A percentile compares a stretch with the other conserved stretches of the same genome.
Evolutionary conservation across 73 alveolate species (phyloP).

Genomic region (Paramecium caudatum): DNA sequence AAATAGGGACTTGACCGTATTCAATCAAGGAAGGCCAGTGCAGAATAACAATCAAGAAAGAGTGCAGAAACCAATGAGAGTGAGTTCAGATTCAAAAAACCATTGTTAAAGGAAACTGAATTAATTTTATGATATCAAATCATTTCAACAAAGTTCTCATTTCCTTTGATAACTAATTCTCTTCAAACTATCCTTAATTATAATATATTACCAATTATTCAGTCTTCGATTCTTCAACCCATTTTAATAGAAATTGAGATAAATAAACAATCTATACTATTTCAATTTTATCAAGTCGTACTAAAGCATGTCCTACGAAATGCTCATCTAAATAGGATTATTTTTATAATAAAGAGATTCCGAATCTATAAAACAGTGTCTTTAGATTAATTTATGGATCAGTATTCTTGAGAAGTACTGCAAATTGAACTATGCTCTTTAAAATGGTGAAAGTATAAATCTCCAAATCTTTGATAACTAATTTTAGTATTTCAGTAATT

Average conservation of each 20-base stretch:
- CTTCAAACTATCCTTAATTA: conserved; percentile 14
- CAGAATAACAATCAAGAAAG: neutral
- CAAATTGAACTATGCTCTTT: neutral
- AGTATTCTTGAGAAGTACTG: neutral
- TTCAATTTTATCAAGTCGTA: neutral
- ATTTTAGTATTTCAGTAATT: neutral
- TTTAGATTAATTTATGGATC: neutral
- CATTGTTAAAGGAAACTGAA: conserved; percentile 58
- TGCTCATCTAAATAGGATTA: neutral
- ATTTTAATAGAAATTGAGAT: neutral
- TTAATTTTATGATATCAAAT: conserved; percentile 5
- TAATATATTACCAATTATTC: neutral
- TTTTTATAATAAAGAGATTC: neutral
- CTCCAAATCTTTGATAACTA: neutral
- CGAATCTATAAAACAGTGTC: neutral
- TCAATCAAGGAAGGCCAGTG: conserved; percentile 10
- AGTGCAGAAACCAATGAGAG: neutral
- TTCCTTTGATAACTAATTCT: conserved; percentile 36
- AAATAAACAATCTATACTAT: neutral
- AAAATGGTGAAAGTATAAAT: neutral
- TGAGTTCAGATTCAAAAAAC: conserved; percentile 36
- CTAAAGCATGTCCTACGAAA: neutral
- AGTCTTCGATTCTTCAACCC: neutral
- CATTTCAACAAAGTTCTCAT: neutral
- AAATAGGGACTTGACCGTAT: conserved; percentile 19